Evolutionary conservation across 129 eudicot species (phyloP).

Genomic region (Flaveria linearis): DNA sequence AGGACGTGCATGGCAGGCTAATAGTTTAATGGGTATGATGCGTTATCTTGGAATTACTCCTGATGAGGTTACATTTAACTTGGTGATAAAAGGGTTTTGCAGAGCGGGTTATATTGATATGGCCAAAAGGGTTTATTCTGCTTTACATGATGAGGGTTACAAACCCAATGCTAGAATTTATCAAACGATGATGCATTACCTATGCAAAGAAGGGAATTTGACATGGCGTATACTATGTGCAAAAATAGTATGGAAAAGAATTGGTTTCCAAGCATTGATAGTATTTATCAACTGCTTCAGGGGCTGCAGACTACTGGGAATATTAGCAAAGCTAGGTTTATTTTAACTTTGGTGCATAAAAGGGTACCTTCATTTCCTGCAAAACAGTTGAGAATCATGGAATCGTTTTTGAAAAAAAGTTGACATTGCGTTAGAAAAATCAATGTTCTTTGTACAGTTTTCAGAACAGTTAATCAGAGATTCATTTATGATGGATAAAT

Average conservation of each 20-base stretch:
- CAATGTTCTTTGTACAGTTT: constrained; percentile 36
- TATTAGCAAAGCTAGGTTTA: constrained; percentile 48
- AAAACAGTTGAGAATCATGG: constrained; percentile 45
- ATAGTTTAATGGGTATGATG: constrained; percentile 74
- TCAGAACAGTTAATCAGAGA: constrained; percentile 24
- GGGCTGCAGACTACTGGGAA: constrained; percentile 58
- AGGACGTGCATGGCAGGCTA: constrained; percentile 82
- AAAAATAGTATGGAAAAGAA: constrained; percentile 66
- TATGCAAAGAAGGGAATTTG: constrained; percentile 65
- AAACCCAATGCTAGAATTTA: constrained; percentile 76
- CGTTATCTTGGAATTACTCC: constrained; percentile 46
- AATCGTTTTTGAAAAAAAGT: constrained; percentile 48
- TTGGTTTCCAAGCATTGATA: constrained; percentile 62
- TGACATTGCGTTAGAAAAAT: constrained; percentile 34
- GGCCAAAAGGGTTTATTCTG: constrained; percentile 80
- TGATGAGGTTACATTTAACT: constrained; percentile 77
- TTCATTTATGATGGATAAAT: constrained; percentile 38
- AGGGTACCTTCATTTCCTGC: constrained; percentile 60
- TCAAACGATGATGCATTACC: constrained; percentile 88
- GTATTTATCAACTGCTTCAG: constrained; percentile 56
- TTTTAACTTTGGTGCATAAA: constrained; percentile 54
- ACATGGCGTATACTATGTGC: constrained; percentile 71
- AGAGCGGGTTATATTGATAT: constrained; percentile 61
- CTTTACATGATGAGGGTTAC: constrained; percentile 59
- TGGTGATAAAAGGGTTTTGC: constrained; percentile 86